A percentile compares a stretch with the other conserved stretches of the same genome.
Evolutionary conservation across 1,284 basidiomycete genomes (phyloP).

Genomic region (Tilletia caries): DNA sequence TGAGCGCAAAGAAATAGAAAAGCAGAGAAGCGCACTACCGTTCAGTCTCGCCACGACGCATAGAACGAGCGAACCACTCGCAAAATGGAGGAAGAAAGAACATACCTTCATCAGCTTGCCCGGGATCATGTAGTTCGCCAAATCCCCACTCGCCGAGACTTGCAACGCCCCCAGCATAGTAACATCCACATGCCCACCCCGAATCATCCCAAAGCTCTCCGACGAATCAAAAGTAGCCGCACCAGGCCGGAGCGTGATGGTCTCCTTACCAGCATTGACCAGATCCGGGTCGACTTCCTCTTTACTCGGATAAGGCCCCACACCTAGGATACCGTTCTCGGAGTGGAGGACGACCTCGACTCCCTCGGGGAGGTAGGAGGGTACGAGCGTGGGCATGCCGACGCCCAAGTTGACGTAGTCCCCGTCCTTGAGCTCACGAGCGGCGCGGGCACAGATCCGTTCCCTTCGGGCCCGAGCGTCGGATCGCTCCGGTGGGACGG

Average conservation of each 20-base stretch:
- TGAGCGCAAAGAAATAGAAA: background rate
- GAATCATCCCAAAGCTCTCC: slow-evolving; percentile 19
- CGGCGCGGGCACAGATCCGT: slow-evolving; percentile 78
- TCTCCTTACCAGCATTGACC: slow-evolving; percentile 63
- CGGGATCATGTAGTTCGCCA: slow-evolving; percentile 20
- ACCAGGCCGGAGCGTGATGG: slow-evolving; percentile 24
- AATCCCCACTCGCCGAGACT: slow-evolving; percentile 14
- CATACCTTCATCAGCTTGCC: slow-evolving; percentile 14
- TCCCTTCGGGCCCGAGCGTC: slow-evolving; percentile 61
- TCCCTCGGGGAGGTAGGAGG: slow-evolving; percentile 54
- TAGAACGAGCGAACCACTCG: no score
- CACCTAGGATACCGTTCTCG: slow-evolving; percentile 87
- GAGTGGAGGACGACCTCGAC: slow-evolving; percentile 84
- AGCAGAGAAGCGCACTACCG: no score
- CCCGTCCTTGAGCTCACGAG: slow-evolving; percentile 84
- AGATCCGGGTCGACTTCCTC: slow-evolving; percentile 87
- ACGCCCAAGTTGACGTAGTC: slow-evolving; percentile 69
- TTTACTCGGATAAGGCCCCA: slow-evolving; percentile 81
- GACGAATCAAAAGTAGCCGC: slow-evolving; percentile 18
- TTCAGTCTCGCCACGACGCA: no score
- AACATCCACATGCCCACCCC: slow-evolving; percentile 20
- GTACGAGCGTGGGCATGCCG: slow-evolving; percentile 91
- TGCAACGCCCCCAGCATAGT: slow-evolving; percentile 19
- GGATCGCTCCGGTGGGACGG: slow-evolving; percentile 59
- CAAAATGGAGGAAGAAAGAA: background rate